These are phyloP conservation scores for Suhomyces vadensis DNA, from an alignment of 805 yeast species.

Conservation along the genomic window DNA sequence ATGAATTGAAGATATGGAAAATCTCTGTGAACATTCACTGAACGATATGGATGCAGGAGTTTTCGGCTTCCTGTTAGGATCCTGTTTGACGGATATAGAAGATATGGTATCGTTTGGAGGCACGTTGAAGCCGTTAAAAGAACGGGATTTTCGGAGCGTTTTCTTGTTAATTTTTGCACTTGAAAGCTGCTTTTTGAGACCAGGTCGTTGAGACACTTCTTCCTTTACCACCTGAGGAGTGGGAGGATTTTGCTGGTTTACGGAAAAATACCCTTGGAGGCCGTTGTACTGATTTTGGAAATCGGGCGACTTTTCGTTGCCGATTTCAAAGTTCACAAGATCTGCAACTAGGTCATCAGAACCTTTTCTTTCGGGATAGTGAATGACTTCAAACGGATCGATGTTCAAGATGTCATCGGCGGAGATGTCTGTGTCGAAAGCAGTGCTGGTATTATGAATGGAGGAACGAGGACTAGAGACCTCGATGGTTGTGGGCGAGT, in stretches of 20 bases:
- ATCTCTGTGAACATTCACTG: conserved; percentile 14
- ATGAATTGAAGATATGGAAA: conserved; percentile 9
- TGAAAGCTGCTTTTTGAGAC: conserved; percentile 11
- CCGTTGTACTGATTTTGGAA: no score
- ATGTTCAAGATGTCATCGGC: conserved; percentile 14
- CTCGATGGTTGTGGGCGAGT: conserved; percentile 17
- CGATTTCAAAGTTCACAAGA: conserved; percentile 6
- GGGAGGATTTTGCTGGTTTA: background rate
- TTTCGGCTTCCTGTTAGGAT: conserved; percentile 6
- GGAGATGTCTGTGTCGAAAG: conserved; percentile 4
- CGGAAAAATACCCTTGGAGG: background rate
- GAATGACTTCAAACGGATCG: conserved; percentile 12
- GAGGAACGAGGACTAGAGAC: conserved; percentile 11
- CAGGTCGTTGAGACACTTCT: background rate
- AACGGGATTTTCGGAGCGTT: conserved; percentile 13
- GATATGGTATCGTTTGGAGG: background rate
- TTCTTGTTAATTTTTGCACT: conserved; percentile 14
- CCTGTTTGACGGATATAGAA: background rate
- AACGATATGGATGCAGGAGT: conserved; percentile 10
- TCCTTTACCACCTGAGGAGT: no score
- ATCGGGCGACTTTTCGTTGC: conserved; percentile 10
- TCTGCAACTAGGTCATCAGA: conserved; percentile 4
- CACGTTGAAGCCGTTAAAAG: conserved; percentile 9
- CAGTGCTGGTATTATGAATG: background rate
- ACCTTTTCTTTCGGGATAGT: background rate